Conservation (phyloP, 2,329 filamentous ascomycete species). For the Diaporthe ilicicola region DNA sequence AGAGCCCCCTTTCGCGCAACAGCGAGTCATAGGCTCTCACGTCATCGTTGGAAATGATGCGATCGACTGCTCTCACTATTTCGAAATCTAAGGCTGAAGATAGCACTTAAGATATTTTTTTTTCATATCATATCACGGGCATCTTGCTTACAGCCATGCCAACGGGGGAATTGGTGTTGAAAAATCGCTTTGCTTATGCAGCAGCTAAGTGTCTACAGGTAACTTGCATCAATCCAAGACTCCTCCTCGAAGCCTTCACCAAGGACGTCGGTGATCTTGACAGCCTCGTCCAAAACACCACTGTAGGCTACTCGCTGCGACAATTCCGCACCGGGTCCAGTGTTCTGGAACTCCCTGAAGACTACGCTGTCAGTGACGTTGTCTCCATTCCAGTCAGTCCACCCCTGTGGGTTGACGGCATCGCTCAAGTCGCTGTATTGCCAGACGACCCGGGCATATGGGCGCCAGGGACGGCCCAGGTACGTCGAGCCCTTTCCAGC, state of each 20-base stretch:
- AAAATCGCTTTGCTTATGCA: background rate
- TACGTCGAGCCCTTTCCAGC: constrained; percentile 50
- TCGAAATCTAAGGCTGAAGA: too few relatives aligned
- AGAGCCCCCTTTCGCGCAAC: background rate
- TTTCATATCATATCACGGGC: background rate
- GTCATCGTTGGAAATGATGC: background rate
- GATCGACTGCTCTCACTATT: background rate
- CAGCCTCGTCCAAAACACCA: background rate
- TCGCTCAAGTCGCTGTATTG: constrained; percentile 55
- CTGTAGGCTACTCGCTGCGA: background rate
- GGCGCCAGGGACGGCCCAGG: constrained; percentile 62
- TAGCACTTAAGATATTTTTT: too few relatives aligned
- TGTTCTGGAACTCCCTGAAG: constrained; percentile 63
- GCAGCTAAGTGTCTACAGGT: background rate
- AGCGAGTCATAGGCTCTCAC: background rate
- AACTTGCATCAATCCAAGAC: constrained; percentile 9
- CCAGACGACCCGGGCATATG: constrained; percentile 59
- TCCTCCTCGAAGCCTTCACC: background rate
- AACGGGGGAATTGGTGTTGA: rapidly evolving
- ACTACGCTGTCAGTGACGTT: constrained; percentile 54
- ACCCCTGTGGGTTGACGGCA: constrained; percentile 61
- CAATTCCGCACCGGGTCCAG: constrained; percentile 53
- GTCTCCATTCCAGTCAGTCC: constrained; percentile 53
- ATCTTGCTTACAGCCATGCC: background rate
- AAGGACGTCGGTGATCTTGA: constrained; percentile 5